A percentile compares a stretch with the other conserved stretches of the same genome.
Evolutionary conservation across 148 eudicot species (phyloP).

Genomic region (Camellia sinensis): DNA sequence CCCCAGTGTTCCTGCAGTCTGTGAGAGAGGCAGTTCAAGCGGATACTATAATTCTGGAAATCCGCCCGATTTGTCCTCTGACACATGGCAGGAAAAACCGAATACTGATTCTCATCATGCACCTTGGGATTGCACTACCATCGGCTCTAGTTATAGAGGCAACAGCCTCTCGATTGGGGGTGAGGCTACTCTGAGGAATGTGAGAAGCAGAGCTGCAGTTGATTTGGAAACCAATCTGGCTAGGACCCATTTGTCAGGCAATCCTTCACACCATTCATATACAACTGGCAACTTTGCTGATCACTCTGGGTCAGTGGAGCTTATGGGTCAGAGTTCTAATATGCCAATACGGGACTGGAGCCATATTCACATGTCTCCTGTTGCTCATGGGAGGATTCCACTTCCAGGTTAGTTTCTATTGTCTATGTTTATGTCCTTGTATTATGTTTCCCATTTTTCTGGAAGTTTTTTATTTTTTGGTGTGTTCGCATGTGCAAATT

Average conservation of each 20-base stretch:
- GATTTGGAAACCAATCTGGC: constrained; percentile 47
- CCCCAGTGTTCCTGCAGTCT: constrained; percentile 51
- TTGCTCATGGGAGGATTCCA: constrained; percentile 48
- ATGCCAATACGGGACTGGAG: constrained; percentile 59
- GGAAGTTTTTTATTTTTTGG: background rate
- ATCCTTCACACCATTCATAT: constrained; percentile 35
- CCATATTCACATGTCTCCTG: constrained; percentile 37
- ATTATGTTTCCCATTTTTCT: background rate
- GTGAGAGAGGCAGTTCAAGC: constrained; percentile 61
- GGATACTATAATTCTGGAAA: constrained; percentile 52
- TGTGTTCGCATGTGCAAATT: background rate
- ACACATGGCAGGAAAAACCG: constrained; percentile 55
- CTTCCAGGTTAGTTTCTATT: constrained; percentile 30
- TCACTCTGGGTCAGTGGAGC: constrained; percentile 39
- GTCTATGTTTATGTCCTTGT: constrained; percentile 4
- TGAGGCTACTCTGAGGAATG: constrained; percentile 64
- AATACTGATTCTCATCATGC: constrained; percentile 44
- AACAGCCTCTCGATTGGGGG: constrained; percentile 47
- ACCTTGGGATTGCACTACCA: constrained; percentile 46
- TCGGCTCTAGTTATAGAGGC: constrained; percentile 37
- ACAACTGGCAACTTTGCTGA: constrained; percentile 41
- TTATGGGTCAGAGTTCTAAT: constrained; percentile 41
- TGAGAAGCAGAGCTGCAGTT: constrained; percentile 61
- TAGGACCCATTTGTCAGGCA: constrained; percentile 40
- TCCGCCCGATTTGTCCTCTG: constrained; percentile 53